phyloP scores from a whole-genome alignment of 192 early-diverging fungal genomes.

The Backusella parvicylindrica region DNA sequence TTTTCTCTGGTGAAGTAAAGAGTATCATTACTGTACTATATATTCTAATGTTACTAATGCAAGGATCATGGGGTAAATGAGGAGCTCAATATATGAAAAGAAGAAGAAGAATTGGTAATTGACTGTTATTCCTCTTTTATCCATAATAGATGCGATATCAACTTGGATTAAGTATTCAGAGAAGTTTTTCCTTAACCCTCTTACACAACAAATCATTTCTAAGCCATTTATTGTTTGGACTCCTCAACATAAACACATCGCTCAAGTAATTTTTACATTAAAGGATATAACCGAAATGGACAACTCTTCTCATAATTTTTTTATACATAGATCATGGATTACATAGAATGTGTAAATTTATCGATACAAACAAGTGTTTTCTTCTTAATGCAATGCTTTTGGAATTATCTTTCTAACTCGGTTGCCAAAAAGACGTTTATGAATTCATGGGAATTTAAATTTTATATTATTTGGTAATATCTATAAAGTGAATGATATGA shows the following conservation, averaged over 20 bases:
- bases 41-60: slow-evolving; percentile 25
- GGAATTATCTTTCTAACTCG: slow-evolving; percentile 42
- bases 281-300: not conserved
- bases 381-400: slow-evolving; percentile 46
- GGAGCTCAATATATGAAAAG: not conserved
- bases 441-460: slow-evolving; percentile 42
- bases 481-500: not conserved
- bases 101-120: not conserved
- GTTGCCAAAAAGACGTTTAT: slow-evolving; percentile 41
- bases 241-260: not conserved
- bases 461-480: slow-evolving; percentile 37
- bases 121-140: not conserved
- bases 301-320: not conserved
- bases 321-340: slow-evolving; percentile 10
- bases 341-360: slow-evolving; percentile 19
- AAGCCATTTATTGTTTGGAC: slow-evolving; percentile 25
- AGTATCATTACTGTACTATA: slow-evolving; percentile 26
- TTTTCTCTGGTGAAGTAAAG: slow-evolving; percentile 23
- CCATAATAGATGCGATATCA: slow-evolving; percentile 18
- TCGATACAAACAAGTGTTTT: slow-evolving; percentile 32
- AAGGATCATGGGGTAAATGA: slow-evolving; percentile 23
- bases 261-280: slow-evolving; percentile 5
- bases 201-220: slow-evolving; percentile 5
- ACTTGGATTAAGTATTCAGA: slow-evolving; percentile 32
- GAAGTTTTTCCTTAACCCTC: not conserved